Base-by-base conservation (phyloP, 2,329 filamentous ascomycete species). In the Dactylellina sp. region DNA sequence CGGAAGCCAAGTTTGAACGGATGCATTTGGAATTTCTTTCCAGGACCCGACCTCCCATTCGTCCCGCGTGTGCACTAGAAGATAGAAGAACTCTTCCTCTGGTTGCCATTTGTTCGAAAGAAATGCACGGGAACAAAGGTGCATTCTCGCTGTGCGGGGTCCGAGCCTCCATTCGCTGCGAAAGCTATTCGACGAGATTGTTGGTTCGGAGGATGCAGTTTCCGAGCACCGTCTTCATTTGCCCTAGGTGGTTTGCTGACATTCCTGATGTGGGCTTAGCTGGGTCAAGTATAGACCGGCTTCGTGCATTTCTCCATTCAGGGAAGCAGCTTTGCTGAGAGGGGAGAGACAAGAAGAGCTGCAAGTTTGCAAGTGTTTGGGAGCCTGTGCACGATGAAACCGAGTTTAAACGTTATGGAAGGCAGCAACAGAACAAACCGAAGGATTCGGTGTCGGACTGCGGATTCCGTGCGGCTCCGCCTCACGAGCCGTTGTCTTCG, bases 21-120 rank as follows among this genome's bases (percentile, higher is more conserved):
- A 74, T 74, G 61, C 70, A 74, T 74, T 74, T 74, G 70, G 70
- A 74, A 74, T 74, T 65, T 62, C 61, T 44, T 74, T 74, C 70
- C 70, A 56, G 70, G 61, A 40, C 37, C 61, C 35, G 57, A 12
- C 4, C 28, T 50, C 6, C 46, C 53, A 25, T 68, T 60, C 46
- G 59, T 60, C 60, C 60, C 53, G 52, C 68, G 7, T 49, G 28
- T 63, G 59, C 50, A 32, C 9, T 9, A 59, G 25, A 5, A n/a
- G n/a, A n/a, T n/a, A n/a, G 37, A 28, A 55, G 25, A 6, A 16
- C n/a, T 16, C 25, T 52, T 20, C 2, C 22, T n/a, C n/a, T 5
- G 2, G 22, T 12, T 39, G 24, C 42, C n/a, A 50, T 50, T 50
- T 37, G 57, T 25, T 50, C 25, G 42, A 18, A 9, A 39, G 42